These are phyloP conservation scores for Aspergillus baeticus DNA, from an alignment of 495 filamentous ascomycete species.

Conservation along the genomic window DNA sequence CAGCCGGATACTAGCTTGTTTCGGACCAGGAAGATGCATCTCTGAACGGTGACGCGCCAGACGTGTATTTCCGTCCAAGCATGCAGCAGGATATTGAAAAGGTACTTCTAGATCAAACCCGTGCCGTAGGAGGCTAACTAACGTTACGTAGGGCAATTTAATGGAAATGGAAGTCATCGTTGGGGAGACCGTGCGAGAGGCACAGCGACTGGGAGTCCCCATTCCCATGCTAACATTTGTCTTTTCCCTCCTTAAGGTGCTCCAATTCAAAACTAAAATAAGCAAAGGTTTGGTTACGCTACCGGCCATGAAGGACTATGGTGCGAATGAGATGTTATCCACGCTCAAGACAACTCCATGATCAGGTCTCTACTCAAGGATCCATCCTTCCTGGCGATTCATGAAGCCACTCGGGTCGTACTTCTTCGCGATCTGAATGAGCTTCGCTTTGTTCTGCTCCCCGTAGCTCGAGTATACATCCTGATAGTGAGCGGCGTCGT, in stretches of 20 bases:
- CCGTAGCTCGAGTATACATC: constrained; percentile 36
- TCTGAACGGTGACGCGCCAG: neutral
- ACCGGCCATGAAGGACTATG: neutral
- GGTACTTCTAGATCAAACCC: neutral
- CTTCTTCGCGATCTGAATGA: constrained; percentile 25
- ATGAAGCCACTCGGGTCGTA: constrained; percentile 30
- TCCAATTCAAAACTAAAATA: neutral
- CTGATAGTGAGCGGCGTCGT: constrained; percentile 31
- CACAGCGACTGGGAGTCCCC: neutral
- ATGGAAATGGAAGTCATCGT: neutral
- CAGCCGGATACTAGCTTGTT: neutral
- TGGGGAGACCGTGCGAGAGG: neutral
- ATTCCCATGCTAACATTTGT: neutral
- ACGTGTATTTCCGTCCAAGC: neutral
- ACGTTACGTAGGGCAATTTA: neutral
- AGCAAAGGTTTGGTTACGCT: neutral
- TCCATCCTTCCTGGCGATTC: constrained; percentile 14
- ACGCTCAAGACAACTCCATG: no score
- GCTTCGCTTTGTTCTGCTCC: constrained; percentile 16
- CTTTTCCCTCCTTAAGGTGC: neutral
- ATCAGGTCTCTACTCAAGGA: constrained; percentile 4
- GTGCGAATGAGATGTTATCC: no score
- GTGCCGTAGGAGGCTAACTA: neutral
- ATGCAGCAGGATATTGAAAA: neutral
- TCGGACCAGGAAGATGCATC: neutral